Evolutionary conservation across 331 rosid species (phyloP).

Genomic region (Erythrophleum ivorense): DNA sequence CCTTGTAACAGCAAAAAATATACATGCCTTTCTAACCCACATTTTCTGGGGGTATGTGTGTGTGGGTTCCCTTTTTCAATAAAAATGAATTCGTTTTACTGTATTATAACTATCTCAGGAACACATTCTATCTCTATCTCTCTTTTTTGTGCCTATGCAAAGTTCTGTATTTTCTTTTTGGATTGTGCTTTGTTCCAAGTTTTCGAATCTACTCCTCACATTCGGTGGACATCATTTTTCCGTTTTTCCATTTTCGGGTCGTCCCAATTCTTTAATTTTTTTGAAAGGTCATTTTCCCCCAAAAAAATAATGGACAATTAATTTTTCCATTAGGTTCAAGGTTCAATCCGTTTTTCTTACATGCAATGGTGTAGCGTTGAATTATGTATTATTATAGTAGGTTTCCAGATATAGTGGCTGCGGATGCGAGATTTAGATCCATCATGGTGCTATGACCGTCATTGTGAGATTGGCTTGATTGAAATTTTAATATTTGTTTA

Average conservation of each 20-base stretch:
- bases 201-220: conserved; percentile 45
- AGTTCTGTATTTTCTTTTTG: conserved; percentile 20
- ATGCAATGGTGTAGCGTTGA: conserved; percentile 45
- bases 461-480: conserved; percentile 18
- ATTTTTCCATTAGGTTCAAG: conserved; percentile 30
- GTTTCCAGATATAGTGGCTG: conserved; percentile 28
- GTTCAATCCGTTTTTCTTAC: conserved; percentile 33
- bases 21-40: conserved; percentile 35
- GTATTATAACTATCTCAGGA: conserved; percentile 17
- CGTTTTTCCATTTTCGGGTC: not conserved
- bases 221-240: conserved; percentile 45
- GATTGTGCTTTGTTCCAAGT: conserved; percentile 31
- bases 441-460: conserved; percentile 26
- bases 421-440: conserved; percentile 56
- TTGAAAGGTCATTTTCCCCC: not conserved
- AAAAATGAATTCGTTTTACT: conserved; percentile 20
- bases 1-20: conserved; percentile 8
- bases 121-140: not conserved
- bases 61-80: conserved; percentile 1
- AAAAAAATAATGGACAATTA: not conserved
- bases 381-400: conserved; percentile 37
- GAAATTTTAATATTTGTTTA: conserved; percentile 8
- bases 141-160: conserved; percentile 1
- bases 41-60: conserved; percentile 27
- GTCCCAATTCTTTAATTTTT: not conserved